Base-by-base conservation (phyloP, 1,284 basidiomycete species). In the Austroboletus novae-zelandiae region DNA sequence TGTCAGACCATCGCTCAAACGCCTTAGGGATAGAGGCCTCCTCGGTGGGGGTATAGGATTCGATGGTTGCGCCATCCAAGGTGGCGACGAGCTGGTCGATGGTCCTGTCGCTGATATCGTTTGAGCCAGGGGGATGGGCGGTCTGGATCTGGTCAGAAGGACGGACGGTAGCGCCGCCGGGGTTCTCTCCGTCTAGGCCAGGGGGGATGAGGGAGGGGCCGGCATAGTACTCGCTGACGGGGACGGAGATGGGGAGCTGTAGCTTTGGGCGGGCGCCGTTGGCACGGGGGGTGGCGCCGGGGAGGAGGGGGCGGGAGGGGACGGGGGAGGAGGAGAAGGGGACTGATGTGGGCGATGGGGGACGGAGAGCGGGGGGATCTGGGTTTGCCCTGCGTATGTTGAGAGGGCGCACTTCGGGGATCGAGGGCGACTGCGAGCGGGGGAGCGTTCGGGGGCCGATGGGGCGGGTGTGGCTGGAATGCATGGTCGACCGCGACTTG, bases 1-100 rank as follows among this genome's bases (percentile, higher is more conserved):
- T 80, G 66, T 91, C 88, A 9, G 80, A 77, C 76, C 79, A 90
- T 44, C 80, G 68, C 50, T 64, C 62, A 49, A 59, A 61, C 13
- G 71, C 47, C 34, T 58, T 52, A 55, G 49, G 66, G 59, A 56
- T 50, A 14, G 54, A 56, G 54, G 53, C 64, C 53, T 62, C 61
- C 37, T 71, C 65, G 4, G 68, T 68, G 27, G 71, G 68, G 23
- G 66, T 62, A 51, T 71, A 68, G 11, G 62, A 51, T 32, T 71
- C 65, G 55, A 66, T 17, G 53, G 61, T 42, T 40, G 61, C 52
- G 60, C 48, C 61, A 60, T 61, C 50, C 60, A 63, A 55, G 50
- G 40, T 54, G 37, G 57, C 62, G 50, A 64, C 57, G 43, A 69
- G 61, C 55, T 70, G 61, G 53, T 63, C 69, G 45, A 78, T 66